These are phyloP conservation scores for Hanseniaspora hatyaiensis DNA, from an alignment of 805 yeast genomes.

Conservation along the genomic window DNA sequence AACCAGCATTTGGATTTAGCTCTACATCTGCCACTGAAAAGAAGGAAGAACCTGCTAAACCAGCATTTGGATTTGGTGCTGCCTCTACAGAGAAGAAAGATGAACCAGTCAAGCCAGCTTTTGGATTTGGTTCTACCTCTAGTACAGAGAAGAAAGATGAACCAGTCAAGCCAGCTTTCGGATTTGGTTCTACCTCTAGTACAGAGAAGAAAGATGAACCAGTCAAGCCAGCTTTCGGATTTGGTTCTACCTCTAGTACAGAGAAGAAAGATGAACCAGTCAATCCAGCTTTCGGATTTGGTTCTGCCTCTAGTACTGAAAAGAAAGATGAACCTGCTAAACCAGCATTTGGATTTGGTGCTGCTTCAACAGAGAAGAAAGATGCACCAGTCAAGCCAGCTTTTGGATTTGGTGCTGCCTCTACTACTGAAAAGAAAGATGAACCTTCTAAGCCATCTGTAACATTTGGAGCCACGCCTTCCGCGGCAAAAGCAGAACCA, in stretches of 20 bases:
- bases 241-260: slow-evolving; percentile 18
- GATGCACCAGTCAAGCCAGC: slow-evolving; percentile 14
- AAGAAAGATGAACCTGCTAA: slow-evolving; percentile 20
- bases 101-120: slow-evolving; percentile 10
- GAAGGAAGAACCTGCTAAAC: slow-evolving; percentile 18
- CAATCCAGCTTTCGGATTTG: slow-evolving; percentile 18
- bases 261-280: slow-evolving; percentile 17
- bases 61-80: slow-evolving; percentile 20
- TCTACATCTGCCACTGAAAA: slow-evolving; percentile 7
- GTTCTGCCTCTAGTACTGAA: slow-evolving; percentile 19
- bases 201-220: slow-evolving; percentile 16
- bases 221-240: slow-evolving; percentile 20
- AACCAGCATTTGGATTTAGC: slow-evolving; percentile 16
- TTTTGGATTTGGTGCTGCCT: slow-evolving; percentile 17
- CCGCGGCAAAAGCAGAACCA: slow-evolving; percentile 14
- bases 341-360: slow-evolving; percentile 22
- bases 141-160: slow-evolving; percentile 9
- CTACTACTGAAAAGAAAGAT: slow-evolving; percentile 16
- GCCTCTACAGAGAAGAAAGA: slow-evolving; percentile 11
- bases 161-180: slow-evolving; percentile 12
- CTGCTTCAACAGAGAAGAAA: slow-evolving; percentile 13
- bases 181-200: slow-evolving; percentile 18
- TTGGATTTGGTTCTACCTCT: slow-evolving; percentile 18
- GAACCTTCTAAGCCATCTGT: slow-evolving; percentile 21
- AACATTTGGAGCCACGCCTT: slow-evolving; percentile 20